phyloP scores from a whole-genome alignment of 2,329 filamentous ascomycete genomes.

The Clarireedia monteithiana region DNA sequence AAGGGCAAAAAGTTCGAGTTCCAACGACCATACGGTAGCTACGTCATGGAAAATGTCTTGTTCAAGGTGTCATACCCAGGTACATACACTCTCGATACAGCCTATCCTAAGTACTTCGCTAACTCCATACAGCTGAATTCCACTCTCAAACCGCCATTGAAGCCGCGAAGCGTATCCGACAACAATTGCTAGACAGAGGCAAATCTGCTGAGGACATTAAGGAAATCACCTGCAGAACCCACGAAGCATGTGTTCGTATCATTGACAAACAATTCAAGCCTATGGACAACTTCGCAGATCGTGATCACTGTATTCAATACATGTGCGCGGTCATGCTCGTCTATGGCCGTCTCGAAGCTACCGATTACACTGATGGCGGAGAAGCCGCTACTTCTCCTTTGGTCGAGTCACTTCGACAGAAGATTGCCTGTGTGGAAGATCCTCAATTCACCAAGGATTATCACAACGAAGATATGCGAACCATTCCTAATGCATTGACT shows the following conservation, averaged over 20 bases:
- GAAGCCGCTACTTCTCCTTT: slow-evolving; percentile 87
- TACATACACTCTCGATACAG: slow-evolving; percentile 35
- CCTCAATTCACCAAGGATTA: slow-evolving; percentile 91
- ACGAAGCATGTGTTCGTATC: slow-evolving; percentile 97
- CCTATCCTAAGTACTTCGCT: slow-evolving; percentile 12
- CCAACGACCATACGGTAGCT: slow-evolving; percentile 92
- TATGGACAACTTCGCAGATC: slow-evolving; percentile 99
- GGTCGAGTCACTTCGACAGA: slow-evolving; percentile 84
- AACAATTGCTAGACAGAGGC: slow-evolving; percentile 72
- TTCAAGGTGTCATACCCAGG: slow-evolving; percentile 99
- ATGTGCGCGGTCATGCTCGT: slow-evolving; percentile 96
- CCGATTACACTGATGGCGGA: slow-evolving; percentile 85
- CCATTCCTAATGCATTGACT: slow-evolving; percentile 94
- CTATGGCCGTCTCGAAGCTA: slow-evolving; percentile 87
- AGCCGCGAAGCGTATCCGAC: slow-evolving; percentile 81
- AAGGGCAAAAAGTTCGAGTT: slow-evolving; percentile 94
- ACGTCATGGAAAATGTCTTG: slow-evolving; percentile 99
- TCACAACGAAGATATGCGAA: slow-evolving; percentile 87
- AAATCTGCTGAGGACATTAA: slow-evolving; percentile 94
- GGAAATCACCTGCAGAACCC: slow-evolving; percentile 85
- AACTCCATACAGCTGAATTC: slow-evolving; percentile 64
- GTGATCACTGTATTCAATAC: slow-evolving; percentile 99
- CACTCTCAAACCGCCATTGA: slow-evolving; percentile 98
- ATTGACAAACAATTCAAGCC: slow-evolving; percentile 99
- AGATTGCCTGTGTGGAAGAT: slow-evolving; percentile 95